A percentile compares a stretch with the other conserved stretches of the same genome.
Evolutionary conservation across 495 filamentous ascomycete species (phyloP).

Genomic region (Bathelium albidoporum): DNA sequence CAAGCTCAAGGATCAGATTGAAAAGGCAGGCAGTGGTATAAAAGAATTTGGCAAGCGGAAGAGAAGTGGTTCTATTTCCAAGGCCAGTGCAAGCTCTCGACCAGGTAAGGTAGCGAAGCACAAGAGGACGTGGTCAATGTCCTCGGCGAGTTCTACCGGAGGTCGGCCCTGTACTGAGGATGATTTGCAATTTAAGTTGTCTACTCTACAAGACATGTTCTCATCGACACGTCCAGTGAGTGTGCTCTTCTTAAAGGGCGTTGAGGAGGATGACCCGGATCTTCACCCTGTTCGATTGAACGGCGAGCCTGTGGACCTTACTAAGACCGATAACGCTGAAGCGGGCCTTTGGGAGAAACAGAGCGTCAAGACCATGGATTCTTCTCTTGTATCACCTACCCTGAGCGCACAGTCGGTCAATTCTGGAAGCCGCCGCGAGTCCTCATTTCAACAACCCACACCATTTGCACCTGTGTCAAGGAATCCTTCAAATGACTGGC

Average conservation of each 20-base stretch:
- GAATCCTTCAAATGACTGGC: slow-evolving; percentile 41
- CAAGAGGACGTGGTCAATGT: slow-evolving; percentile 91
- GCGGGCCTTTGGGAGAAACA: slow-evolving; percentile 46
- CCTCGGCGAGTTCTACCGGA: slow-evolving; percentile 65
- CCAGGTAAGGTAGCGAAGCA: slow-evolving; percentile 78
- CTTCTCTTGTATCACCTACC: slow-evolving; percentile 32
- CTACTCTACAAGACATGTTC: slow-evolving; percentile 89
- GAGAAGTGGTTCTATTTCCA: slow-evolving; percentile 47
- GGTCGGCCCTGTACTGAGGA: slow-evolving; percentile 63
- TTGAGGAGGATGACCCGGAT: slow-evolving; percentile 82
- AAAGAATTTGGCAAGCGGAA: slow-evolving; percentile 86
- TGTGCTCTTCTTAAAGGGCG: slow-evolving; percentile 71
- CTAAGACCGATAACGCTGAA: slow-evolving; percentile 46
- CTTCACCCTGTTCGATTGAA: slow-evolving; percentile 66
- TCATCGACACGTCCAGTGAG: slow-evolving; percentile 80
- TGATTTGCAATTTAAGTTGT: slow-evolving; percentile 76
- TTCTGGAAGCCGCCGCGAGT: slow-evolving; percentile 24
- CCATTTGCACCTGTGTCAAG: slow-evolving; percentile 26
- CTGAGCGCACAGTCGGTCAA: slow-evolving; percentile 27
- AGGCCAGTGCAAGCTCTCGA: slow-evolving; percentile 36
- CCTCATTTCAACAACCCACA: slow-evolving; percentile 26
- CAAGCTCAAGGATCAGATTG: slow-evolving; percentile 84
- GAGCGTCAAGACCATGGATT: slow-evolving; percentile 43
- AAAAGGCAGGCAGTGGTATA: slow-evolving; percentile 77
- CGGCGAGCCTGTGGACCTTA: slow-evolving; percentile 53